Conservation (phyloP, 2,329 filamentous ascomycete species). For the Penicillium sp. region DNA sequence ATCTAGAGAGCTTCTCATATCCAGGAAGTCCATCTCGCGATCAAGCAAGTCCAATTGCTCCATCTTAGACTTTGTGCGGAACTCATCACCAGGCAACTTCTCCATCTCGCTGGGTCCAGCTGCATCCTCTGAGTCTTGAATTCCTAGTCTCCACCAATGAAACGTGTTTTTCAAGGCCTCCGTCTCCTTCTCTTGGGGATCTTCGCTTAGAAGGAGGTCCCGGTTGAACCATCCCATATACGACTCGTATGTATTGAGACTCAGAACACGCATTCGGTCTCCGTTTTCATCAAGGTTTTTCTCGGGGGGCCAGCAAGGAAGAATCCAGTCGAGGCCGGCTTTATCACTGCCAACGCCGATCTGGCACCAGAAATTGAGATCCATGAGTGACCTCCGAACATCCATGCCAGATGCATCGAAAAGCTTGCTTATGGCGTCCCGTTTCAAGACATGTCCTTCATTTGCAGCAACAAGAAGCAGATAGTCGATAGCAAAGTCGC, state of each 20-base stretch:
- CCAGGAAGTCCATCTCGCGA: conserved; percentile 35
- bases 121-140: conserved; percentile 60
- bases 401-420: conserved; percentile 73
- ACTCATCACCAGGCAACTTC: conserved; percentile 5
- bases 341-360: conserved; percentile 89
- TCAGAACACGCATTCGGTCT: conserved; percentile 75
- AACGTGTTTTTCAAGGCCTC: conserved; percentile 69
- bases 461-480: conserved; percentile 81
- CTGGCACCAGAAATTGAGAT: conserved; percentile 96
- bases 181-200: conserved; percentile 57
- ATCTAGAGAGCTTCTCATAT: conserved; percentile 43
- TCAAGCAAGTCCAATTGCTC: conserved; percentile 34
- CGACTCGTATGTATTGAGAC: conserved; percentile 73
- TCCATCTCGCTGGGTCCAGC: conserved; percentile 46
- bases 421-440: conserved; percentile 69
- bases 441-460: conserved; percentile 80
- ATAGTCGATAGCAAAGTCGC: conserved; percentile 74
- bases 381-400: conserved; percentile 77
- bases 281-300: conserved; percentile 70
- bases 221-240: conserved; percentile 79
- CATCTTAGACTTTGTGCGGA: conserved; percentile 19
- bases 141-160: conserved; percentile 69
- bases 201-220: conserved; percentile 55
- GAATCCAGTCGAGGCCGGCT: conserved; percentile 88
- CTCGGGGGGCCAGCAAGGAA: conserved; percentile 74